phyloP scores from a whole-genome alignment of 208 protist species.

The Angomonas desouzai region DNA sequence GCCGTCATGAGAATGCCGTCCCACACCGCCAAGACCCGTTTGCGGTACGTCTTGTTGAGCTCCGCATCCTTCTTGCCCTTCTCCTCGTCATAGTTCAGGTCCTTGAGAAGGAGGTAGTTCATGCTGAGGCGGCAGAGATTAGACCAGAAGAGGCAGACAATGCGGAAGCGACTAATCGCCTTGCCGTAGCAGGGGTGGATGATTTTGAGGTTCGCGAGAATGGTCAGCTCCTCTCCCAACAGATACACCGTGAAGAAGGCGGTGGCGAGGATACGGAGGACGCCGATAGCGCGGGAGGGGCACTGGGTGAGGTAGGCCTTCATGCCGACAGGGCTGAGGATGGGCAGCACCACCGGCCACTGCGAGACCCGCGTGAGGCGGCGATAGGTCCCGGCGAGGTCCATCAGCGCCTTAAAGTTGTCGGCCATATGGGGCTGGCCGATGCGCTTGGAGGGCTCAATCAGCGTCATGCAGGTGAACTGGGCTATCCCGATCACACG shows the following conservation, averaged over 20 bases:
- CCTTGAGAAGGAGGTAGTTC: constrained; percentile 57
- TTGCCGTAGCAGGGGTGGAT: constrained; percentile 24
- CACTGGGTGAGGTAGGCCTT: constrained; percentile 28
- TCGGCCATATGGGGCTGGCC: constrained; percentile 33
- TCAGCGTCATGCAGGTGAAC: constrained; percentile 51
- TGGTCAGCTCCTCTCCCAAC: constrained; percentile 63
- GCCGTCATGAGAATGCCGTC: constrained; percentile 67
- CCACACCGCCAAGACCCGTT: constrained; percentile 47
- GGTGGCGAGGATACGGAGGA: constrained; percentile 54
- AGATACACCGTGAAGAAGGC: constrained; percentile 73
- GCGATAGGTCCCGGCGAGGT: constrained; percentile 64
- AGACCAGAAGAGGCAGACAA: constrained; percentile 84
- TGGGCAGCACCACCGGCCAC: constrained; percentile 56
- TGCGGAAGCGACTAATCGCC: constrained; percentile 59
- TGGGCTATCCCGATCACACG: constrained; percentile 66
- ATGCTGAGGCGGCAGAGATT: constrained; percentile 62
- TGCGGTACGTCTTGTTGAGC: constrained; percentile 47
- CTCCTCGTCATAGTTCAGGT: constrained; percentile 29
- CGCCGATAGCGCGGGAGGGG: constrained; percentile 33
- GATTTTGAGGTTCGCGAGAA: constrained; percentile 56
- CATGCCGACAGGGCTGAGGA: constrained; percentile 53
- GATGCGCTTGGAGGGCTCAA: constrained; percentile 31
- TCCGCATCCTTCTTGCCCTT: constrained; percentile 39
- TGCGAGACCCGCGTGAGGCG: constrained; percentile 66
- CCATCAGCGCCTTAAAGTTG: constrained; percentile 44